Base-by-base conservation (phyloP, 2,329 filamentous ascomycete species). In the Ceratocystis smalleyi region DNA sequence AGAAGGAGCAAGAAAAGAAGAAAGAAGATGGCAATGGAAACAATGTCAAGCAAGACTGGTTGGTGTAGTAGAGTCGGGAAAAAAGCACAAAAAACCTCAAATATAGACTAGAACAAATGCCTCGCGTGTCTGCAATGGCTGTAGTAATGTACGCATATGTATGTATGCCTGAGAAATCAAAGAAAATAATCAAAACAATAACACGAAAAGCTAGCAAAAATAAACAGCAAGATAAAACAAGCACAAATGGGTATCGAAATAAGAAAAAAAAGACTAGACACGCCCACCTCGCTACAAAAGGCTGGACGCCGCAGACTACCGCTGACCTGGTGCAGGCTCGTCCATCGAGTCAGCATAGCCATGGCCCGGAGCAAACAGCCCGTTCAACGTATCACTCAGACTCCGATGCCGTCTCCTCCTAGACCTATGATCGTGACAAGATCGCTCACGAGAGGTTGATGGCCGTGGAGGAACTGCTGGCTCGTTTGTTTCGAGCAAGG, bases 321-420 rank as follows among this genome's bases (percentile, higher is more conserved):
- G 17, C 15, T 24, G 45, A 15, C 19, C 10, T 22, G 5, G 24
- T 22, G 24, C 24, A 7, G 24, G 19, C n/a, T 61, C 43, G 47
- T 61, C 12, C 19, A 61, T 49, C 15, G 59, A 61, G 59, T n/a
- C 35, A 24, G 35, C 5, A n/a, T 55, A 30, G 10, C 55, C 43
- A 19, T 27, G 32, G 43, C 63, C 43, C 4, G 24, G 55, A 43
- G 72, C 70, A 68, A 77, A 77, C 51, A 77, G 72, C 32, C 73
- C 73, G 6, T 74, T 74, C 12, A 78, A 68, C 2, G 75, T 74
- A 55, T 77, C 75, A 68, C 75, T 77, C 43, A 77, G 69, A 66
- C 76, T 77, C 43, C 74, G 71, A 6, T 75, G 71, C 35, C 74
- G 71, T 47, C 70, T 70, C 17, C 71, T 71, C n/a, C 67, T 65